Evolutionary conservation across 768 basidiomycete genomes (phyloP).

Genomic region (Mycena indigotica): DNA sequence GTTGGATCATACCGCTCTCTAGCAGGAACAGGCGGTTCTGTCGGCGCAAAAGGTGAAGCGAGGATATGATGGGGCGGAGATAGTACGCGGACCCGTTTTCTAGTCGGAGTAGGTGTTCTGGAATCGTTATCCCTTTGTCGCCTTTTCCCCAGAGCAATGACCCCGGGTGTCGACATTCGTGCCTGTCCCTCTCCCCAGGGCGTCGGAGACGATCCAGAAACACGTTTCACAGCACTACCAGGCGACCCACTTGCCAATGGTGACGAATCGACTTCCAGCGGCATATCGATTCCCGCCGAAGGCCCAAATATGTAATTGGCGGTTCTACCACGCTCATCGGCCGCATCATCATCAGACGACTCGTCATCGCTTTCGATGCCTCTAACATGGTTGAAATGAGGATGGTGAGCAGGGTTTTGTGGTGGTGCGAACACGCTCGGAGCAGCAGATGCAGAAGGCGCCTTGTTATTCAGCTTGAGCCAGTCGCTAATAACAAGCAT

Average conservation of each 20-base stretch:
- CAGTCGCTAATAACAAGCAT: constrained; percentile 47
- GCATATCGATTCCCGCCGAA: constrained; percentile 33
- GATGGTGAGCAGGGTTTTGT: constrained; percentile 18
- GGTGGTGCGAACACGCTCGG: constrained; percentile 33
- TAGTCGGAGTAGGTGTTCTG: neutral
- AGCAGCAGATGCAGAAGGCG: constrained; percentile 36
- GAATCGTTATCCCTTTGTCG: too few species aligned
- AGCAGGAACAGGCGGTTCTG: neutral
- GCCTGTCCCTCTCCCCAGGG: too few species aligned
- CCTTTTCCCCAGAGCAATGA: neutral
- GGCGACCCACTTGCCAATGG: constrained; percentile 15
- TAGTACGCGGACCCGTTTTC: neutral
- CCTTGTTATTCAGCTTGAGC: constrained; percentile 40
- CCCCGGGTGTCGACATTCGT: too few species aligned
- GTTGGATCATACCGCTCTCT: neutral
- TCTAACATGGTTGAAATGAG: constrained; percentile 32
- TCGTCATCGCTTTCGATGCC: constrained; percentile 43
- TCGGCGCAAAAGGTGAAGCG: neutral
- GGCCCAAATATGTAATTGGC: constrained; percentile 59
- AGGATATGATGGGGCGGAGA: neutral
- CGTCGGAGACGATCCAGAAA: constrained; percentile 13
- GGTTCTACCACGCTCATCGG: constrained; percentile 54
- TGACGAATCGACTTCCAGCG: constrained; percentile 34
- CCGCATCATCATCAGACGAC: constrained; percentile 42
- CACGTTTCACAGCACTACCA: neutral